Percentiles rank a stretch among this genome's conserved stretches.
phyloP scores from a whole-genome alignment of 495 filamentous ascomycete species.

The Achaetomiella virescens region DNA sequence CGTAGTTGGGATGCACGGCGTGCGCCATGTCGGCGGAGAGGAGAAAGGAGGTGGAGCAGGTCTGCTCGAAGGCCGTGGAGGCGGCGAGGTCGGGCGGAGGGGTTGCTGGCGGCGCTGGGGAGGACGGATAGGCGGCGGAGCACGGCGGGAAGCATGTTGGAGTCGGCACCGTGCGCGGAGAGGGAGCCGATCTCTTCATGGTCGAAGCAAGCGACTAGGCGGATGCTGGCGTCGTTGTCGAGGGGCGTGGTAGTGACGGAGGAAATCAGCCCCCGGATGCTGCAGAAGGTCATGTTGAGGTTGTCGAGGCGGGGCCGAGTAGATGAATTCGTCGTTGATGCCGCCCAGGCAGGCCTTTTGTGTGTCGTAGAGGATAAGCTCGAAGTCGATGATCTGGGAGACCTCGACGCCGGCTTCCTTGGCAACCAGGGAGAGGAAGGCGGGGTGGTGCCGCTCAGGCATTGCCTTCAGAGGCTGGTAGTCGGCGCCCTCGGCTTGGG shows the following conservation, averaged over 20 bases:
- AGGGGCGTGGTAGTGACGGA: slow-evolving; percentile 61
- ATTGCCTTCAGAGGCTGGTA: slow-evolving; percentile 69
- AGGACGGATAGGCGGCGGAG: slow-evolving; percentile 81
- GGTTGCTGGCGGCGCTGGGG: slow-evolving; percentile 44
- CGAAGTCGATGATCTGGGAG: slow-evolving; percentile 81
- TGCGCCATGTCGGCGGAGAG: slow-evolving; percentile 98
- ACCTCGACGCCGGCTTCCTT: slow-evolving; percentile 62
- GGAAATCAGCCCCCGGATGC: slow-evolving; percentile 70
- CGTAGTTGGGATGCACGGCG: slow-evolving; percentile 89
- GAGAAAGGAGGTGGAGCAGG: slow-evolving; percentile 84
- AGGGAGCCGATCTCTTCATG: slow-evolving; percentile 95
- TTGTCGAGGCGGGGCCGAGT: slow-evolving; percentile 91
- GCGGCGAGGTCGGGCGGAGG: slow-evolving; percentile 30
- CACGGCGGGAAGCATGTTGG: slow-evolving; percentile 82
- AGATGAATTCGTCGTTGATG: slow-evolving; percentile 88
- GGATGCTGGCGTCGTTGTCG: slow-evolving; percentile 71
- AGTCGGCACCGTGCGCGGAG: slow-evolving; percentile 89
- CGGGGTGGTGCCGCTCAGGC: slow-evolving; percentile 81
- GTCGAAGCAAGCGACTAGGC: slow-evolving; percentile 87
- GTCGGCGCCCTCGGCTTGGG: slow-evolving; percentile 38
- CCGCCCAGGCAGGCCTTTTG: slow-evolving; percentile 86
- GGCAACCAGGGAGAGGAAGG: slow-evolving; percentile 81
- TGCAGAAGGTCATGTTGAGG: slow-evolving; percentile 89
- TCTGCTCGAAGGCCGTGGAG: slow-evolving; percentile 87
- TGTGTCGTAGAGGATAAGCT: slow-evolving; percentile 92